Percentiles rank a stretch among this genome's conserved stretches.
Evolutionary conservation across 2,329 filamentous ascomycete genomes (phyloP).

Genomic region (Penicillium italicum): DNA sequence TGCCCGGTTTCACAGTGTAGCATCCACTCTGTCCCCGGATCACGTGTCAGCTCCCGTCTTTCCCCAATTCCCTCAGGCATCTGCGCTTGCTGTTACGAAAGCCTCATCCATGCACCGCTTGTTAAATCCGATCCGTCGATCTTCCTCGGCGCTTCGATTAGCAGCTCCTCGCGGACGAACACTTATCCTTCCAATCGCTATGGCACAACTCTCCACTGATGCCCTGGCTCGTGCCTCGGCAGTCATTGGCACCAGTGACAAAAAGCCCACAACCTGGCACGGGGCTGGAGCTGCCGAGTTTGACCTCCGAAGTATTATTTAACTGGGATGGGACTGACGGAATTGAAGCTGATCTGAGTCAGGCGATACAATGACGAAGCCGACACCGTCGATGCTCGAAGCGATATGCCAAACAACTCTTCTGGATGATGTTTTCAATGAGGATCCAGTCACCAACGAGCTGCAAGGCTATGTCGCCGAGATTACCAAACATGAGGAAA

Average conservation of each 20-base stretch:
- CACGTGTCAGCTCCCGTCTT: slow-evolving; percentile 9
- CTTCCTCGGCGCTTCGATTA: slow-evolving; percentile 8
- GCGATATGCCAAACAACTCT: slow-evolving; percentile 73
- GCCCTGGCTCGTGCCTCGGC: slow-evolving; percentile 8
- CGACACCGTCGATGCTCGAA: slow-evolving; percentile 74
- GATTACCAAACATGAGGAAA: slow-evolving; percentile 71
- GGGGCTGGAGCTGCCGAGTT: slow-evolving; percentile 53
- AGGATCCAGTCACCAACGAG: slow-evolving; percentile 72
- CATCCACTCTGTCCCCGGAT: not conserved
- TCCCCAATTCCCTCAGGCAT: slow-evolving; percentile 1
- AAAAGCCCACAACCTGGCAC: slow-evolving; percentile 34
- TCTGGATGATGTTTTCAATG: slow-evolving; percentile 77
- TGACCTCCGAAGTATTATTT: slow-evolving; percentile 50
- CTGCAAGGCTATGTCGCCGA: slow-evolving; percentile 72
- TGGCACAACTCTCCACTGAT: slow-evolving; percentile 22
- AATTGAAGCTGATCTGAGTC: not conserved
- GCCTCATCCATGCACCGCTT: slow-evolving; percentile 15
- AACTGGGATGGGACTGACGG: not conserved
- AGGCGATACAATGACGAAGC: slow-evolving; percentile 71
- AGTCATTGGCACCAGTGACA: not conserved
- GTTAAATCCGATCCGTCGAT: slow-evolving; percentile 10
- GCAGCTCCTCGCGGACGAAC: not conserved
- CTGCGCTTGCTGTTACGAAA: not conserved
- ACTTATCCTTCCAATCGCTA: slow-evolving; percentile 10
- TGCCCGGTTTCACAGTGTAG: not conserved